These are phyloP conservation scores for Phlebopus sp. DNA, from an alignment of 1,284 basidiomycete species.

Conservation along the genomic window DNA sequence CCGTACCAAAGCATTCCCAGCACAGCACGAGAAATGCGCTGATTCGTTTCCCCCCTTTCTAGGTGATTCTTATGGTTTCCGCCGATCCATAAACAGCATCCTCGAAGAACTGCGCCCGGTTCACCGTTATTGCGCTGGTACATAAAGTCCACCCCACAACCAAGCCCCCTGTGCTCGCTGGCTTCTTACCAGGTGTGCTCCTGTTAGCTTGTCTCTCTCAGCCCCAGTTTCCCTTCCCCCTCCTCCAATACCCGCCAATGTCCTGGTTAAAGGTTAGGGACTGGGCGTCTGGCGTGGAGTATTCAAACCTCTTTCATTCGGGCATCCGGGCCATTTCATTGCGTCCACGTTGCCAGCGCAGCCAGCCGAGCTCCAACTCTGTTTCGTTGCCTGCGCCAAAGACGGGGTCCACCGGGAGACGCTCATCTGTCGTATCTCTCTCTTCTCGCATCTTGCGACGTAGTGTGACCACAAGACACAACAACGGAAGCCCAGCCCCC, in stretches of 20 bases:
- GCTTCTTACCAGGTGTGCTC: neutral
- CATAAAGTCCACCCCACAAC: too few relatives aligned
- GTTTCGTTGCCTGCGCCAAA: slow-evolving; percentile 9
- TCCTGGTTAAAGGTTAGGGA: slow-evolving; percentile 32
- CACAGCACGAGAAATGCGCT: neutral
- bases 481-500: neutral
- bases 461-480: slow-evolving; percentile 1
- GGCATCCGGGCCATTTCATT: slow-evolving; percentile 28
- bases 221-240: too few relatives aligned
- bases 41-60: too few relatives aligned
- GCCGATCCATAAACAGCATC: too few relatives aligned
- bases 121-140: too few relatives aligned
- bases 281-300: slow-evolving; percentile 28
- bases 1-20: too few relatives aligned
- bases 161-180: too few relatives aligned
- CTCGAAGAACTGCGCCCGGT: too few relatives aligned
- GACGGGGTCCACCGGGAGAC: neutral
- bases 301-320: slow-evolving; percentile 29
- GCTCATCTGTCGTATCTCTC: slow-evolving; percentile 1
- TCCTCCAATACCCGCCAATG: slow-evolving; percentile 13
- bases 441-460: slow-evolving; percentile 10
- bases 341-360: slow-evolving; percentile 5
- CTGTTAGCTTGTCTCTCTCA: neutral
- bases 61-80: too few relatives aligned
- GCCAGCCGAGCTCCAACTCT: slow-evolving; percentile 11